phyloP scores from a whole-genome alignment of 2,329 filamentous ascomycete species.

The Sarocladium brachiariae region DNA sequence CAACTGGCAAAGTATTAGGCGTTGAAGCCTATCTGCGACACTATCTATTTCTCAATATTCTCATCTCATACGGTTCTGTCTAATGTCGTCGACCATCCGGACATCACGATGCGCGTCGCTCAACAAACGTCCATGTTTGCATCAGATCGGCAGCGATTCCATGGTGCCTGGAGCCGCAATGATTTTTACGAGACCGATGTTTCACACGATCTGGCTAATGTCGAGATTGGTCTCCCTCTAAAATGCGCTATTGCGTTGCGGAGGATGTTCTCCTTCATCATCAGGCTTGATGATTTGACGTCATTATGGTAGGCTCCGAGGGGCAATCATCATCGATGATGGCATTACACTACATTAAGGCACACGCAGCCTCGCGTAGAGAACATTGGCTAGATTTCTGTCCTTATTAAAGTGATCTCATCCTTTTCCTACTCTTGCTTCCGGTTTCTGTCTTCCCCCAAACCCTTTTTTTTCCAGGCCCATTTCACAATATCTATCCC shows the following conservation, averaged over 20 bases:
- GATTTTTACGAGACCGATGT: background rate
- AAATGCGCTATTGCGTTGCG: background rate
- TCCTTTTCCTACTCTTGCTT: background rate
- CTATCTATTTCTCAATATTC: too few relatives aligned
- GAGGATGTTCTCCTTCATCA: conserved; percentile 2
- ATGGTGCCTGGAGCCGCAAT: background rate
- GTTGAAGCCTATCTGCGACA: too few relatives aligned
- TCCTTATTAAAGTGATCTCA: background rate
- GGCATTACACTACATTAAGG: conserved; percentile 7
- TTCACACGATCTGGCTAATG: background rate
- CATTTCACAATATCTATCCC: too few relatives aligned
- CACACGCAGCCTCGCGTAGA: background rate
- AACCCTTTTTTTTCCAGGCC: too few relatives aligned
- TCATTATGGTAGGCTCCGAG: conserved; percentile 5
- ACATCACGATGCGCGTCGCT: background rate
- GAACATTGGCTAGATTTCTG: too few relatives aligned
- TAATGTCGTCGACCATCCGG: background rate
- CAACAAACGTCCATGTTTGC: background rate
- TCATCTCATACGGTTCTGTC: too few relatives aligned
- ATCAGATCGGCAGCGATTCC: background rate
- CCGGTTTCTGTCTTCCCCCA: too few relatives aligned
- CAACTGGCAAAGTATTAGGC: too few relatives aligned
- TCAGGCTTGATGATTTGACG: conserved; percentile 2
- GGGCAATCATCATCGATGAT: conserved; percentile 9
- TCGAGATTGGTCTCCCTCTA: background rate